These are phyloP conservation scores for Pythium aquatile DNA, from an alignment of 352 stramenopile species.

Conservation along the genomic window DNA sequence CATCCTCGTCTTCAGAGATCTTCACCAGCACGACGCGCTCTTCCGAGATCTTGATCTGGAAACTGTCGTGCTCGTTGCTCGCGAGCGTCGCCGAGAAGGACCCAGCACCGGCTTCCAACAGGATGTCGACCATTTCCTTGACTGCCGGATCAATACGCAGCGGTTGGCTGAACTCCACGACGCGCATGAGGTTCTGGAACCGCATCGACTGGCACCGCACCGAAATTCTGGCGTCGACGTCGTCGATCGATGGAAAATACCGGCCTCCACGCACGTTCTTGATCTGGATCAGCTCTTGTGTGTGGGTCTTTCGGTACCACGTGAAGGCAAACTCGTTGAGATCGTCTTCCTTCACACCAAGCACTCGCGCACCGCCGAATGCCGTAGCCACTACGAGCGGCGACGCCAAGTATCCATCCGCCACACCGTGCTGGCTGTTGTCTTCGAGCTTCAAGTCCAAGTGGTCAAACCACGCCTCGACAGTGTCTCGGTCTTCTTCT, in stretches of 20 bases:
- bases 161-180: conserved; percentile 48
- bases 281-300: conserved; percentile 64
- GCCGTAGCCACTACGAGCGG: conserved; percentile 47
- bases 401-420: conserved; percentile 34
- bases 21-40: conserved; percentile 60
- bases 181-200: conserved; percentile 52
- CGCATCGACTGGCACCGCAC: conserved; percentile 63
- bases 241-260: conserved; percentile 73
- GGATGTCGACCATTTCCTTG: conserved; percentile 64
- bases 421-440: not conserved
- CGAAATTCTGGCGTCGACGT: conserved; percentile 56
- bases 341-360: conserved; percentile 66
- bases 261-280: conserved; percentile 50
- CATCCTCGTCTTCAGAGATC: conserved; percentile 68
- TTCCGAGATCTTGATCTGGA: conserved; percentile 73
- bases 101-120: conserved; percentile 62
- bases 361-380: conserved; percentile 37
- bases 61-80: conserved; percentile 77
- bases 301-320: conserved; percentile 65
- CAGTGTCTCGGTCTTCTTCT: conserved; percentile 60
- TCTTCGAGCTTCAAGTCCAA: conserved; percentile 49
- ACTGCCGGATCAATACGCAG: conserved; percentile 63
- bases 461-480: conserved; percentile 60
- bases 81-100: conserved; percentile 79
- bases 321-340: conserved; percentile 52